Percentiles rank a stretch among this genome's conserved stretches.
Evolutionary conservation across 352 stramenopile species (phyloP).

Genomic region (Pythium aristosporum): DNA sequence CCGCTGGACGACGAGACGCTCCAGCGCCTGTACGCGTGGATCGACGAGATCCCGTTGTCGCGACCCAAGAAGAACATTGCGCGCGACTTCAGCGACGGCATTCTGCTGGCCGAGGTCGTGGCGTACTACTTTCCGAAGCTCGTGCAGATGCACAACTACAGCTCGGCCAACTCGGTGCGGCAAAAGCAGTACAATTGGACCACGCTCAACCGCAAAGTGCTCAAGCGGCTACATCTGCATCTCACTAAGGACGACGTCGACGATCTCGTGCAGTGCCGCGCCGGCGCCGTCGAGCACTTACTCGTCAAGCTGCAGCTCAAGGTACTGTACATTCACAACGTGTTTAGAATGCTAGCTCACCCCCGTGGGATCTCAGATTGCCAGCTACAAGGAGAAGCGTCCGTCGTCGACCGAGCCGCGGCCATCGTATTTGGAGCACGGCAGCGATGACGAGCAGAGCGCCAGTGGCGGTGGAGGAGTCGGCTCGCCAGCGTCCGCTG

Average conservation of each 20-base stretch:
- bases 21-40: constrained; percentile 94
- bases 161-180: constrained; percentile 86
- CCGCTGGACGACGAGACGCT: constrained; percentile 88
- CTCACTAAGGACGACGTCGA: constrained; percentile 91
- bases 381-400: constrained; percentile 67
- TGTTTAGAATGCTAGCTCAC: background rate
- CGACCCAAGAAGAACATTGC: constrained; percentile 95
- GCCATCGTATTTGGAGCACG: constrained; percentile 25
- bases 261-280: constrained; percentile 86
- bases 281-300: constrained; percentile 89
- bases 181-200: constrained; percentile 98
- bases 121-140: constrained; percentile 94
- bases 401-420: constrained; percentile 31
- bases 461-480: constrained; percentile 2
- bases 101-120: constrained; percentile 89
- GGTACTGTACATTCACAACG: constrained; percentile 30
- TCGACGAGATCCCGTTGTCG: constrained; percentile 94
- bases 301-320: constrained; percentile 91
- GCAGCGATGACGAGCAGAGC: constrained; percentile 35
- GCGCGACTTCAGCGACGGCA: constrained; percentile 94
- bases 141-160: constrained; percentile 97
- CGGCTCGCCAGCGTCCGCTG: constrained; percentile 18
- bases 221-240: constrained; percentile 82
- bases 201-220: constrained; percentile 92
- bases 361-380: constrained; percentile 52